Evolutionary conservation across 202 grass and related monocot species (phyloP), one percentile per base, ranked within the genome.

Genomic region (Saccharum hybrid): DNA sequence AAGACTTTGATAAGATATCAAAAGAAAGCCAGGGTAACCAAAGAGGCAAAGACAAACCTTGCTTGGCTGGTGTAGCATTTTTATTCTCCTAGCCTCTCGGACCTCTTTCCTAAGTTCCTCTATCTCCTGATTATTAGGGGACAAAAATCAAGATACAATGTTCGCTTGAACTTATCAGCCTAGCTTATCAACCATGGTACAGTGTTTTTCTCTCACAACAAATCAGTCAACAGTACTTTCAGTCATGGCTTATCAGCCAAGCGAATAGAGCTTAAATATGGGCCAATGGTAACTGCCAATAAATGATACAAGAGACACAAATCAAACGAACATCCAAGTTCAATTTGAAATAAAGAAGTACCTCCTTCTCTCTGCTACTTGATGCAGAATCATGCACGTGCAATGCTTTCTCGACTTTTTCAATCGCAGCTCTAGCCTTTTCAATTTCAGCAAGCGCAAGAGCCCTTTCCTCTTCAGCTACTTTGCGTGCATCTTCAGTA

Each of bases 11-110:
- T n/a, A 76, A 82, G 28, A 77, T 45, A 82, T 46, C 6, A 22
- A 66, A 14, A 77, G 51, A 79, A 30, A 59, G 73, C 83, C 48
- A 65, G 60, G 36, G 30, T 48, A 84, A 42, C 41, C 54, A 37
- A 28, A 28, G 28, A 28, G 28, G 28, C 28, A 28, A 28, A 76
- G 54, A 87, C 71, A 81, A 88, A 98, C 95, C 90, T 94, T 98
- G 95, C 92, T 98, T 78, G 95, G 95, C 85, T 98, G 95, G 83
- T 98, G 95, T 67, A 98, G 81, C 89, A 93, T 93, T 93, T 98
- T 98, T 81, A 98, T 98, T 88, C 95, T 86, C 82, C 95, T 94
- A 74, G 95, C 95, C 85, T 98, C 95, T 61, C 91, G 89, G 21
- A 98, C 82, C 74, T 98, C 95, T 88, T 94, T 93, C 82, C 63